phyloP scores from a whole-genome alignment of 2,329 filamentous ascomycete genomes.

The Graphilbum fragrans region DNA sequence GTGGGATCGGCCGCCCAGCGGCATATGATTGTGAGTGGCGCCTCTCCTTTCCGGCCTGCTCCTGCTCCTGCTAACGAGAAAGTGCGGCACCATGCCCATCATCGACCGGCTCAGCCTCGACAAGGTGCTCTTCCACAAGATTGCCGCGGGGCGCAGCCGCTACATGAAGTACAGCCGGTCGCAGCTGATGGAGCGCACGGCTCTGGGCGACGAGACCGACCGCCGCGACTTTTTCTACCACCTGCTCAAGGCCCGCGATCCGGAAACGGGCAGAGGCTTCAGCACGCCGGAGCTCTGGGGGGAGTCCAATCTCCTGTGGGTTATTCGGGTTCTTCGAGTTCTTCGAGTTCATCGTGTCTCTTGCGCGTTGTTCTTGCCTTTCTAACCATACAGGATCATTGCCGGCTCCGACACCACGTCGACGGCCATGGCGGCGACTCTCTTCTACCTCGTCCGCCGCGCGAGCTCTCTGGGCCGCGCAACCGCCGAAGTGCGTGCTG shows the following conservation, averaged over 20 bases:
- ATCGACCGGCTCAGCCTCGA: conserved; percentile 55
- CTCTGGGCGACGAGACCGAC: conserved; percentile 51
- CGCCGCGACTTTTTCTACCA: conserved; percentile 69
- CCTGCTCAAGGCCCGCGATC: conserved; percentile 58
- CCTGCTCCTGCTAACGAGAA: background rate
- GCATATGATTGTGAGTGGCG: conserved; percentile 49
- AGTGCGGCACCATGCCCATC: conserved; percentile 63
- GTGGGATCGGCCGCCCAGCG: conserved; percentile 57
- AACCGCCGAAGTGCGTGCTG: conserved; percentile 36
- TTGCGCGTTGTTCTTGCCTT: background rate
- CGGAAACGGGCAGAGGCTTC: conserved; percentile 57
- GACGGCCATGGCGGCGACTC: conserved; percentile 49
- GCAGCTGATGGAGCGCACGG: conserved; percentile 54
- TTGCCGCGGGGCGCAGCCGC: conserved; percentile 52
- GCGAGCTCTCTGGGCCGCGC: conserved; percentile 32
- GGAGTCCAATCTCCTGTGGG: conserved; percentile 55
- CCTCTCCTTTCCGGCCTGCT: background rate
- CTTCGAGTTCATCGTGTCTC: background rate
- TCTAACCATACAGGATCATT: conserved; percentile 37
- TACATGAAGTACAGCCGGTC: conserved; percentile 61
- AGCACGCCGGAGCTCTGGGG: conserved; percentile 56
- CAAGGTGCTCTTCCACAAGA: conserved; percentile 53
- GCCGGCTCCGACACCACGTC: conserved; percentile 63
- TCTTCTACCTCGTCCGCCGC: conserved; percentile 50
- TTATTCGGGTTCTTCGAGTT: background rate